Evolutionary conservation across 2,329 filamentous ascomycete species (phyloP).

Genomic region (Aulographum hederae): DNA sequence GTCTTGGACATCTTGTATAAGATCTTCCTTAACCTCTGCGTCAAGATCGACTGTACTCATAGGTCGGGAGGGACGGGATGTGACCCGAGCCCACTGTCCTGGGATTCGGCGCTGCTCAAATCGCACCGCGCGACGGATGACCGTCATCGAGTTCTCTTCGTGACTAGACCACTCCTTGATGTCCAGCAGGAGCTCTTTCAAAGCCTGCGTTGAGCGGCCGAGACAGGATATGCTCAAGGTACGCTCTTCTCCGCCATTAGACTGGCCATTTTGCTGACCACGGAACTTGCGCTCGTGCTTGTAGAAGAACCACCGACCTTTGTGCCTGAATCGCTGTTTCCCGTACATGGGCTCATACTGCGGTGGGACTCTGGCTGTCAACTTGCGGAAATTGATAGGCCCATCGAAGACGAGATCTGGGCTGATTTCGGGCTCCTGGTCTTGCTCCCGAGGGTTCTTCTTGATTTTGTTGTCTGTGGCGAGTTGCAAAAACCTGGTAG

Average conservation of each 20-base stretch:
- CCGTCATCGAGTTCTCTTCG: neutral
- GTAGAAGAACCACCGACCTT: constrained; percentile 23
- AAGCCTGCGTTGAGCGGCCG: neutral
- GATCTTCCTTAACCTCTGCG: constrained; percentile 41
- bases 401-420: constrained; percentile 25
- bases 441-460: constrained; percentile 15
- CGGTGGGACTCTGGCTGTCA: constrained; percentile 27
- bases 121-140: neutral
- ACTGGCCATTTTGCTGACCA: neutral
- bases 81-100: constrained; percentile 21
- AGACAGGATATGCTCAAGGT: neutral
- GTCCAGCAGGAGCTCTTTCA: neutral
- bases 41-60: constrained; percentile 64
- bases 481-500: constrained; percentile 19
- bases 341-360: constrained; percentile 31
- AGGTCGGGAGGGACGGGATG: constrained; percentile 44
- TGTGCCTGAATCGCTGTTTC: constrained; percentile 23
- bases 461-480: constrained; percentile 18
- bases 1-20: constrained; percentile 58
- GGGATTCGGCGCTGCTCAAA: constrained; percentile 9
- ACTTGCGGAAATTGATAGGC: constrained; percentile 32
- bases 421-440: constrained; percentile 17
- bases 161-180: neutral
- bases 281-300: constrained; percentile 14
- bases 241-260: neutral